Base-by-base conservation (phyloP, 192 early-diverging fungal species). In the Coemansia sp. region DNA sequence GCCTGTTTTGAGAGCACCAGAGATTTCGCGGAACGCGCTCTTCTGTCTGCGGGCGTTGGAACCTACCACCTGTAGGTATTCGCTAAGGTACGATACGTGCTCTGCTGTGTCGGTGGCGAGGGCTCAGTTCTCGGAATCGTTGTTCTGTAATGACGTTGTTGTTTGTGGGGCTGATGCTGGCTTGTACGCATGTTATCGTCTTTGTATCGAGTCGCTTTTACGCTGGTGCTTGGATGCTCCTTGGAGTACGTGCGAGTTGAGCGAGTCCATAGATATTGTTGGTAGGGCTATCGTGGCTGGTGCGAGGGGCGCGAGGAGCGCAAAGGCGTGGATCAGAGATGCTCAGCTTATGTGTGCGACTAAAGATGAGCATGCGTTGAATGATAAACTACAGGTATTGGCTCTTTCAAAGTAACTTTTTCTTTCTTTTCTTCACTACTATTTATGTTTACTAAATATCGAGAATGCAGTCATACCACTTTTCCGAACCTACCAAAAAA, bases 391-490 rank as follows among this genome's bases (percentile, higher is more conserved):
- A 2, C 61, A 62, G 20, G 22, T 40, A 18, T 24, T 62, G 36
- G 38, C 38, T 20, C 61, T 62, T 40, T 62, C 61, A 6, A n/a
- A 40, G n/a, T 62, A 61, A 38, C 31, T 18, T 18, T 16, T 20
- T 20, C 3, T 65, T 27, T 24, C 24, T 1, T 24, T 24, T 24
- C 24, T 36, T 61, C 3, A 24, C 1, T 43, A 24, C 4, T 64
- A 29, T 16, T 65, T 49, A 31, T 34, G 10, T 49, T 49, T 50
- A 18, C 16, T 61, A 41, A 1, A 62, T 22, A 66, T 75, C 72
- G 15, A 69, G 18, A 5, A 83, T 46, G 24, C 80, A 83, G 55
- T 83, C 80, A 61, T 72, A 77, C 80, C 80, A 83, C 20, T 41
- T 39, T 63, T 83, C 80, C 13, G 53, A 64, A 36, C 74, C 68